Evolutionary conservation across 345 rosid species (phyloP).

Genomic region (Ceriops tagal): DNA sequence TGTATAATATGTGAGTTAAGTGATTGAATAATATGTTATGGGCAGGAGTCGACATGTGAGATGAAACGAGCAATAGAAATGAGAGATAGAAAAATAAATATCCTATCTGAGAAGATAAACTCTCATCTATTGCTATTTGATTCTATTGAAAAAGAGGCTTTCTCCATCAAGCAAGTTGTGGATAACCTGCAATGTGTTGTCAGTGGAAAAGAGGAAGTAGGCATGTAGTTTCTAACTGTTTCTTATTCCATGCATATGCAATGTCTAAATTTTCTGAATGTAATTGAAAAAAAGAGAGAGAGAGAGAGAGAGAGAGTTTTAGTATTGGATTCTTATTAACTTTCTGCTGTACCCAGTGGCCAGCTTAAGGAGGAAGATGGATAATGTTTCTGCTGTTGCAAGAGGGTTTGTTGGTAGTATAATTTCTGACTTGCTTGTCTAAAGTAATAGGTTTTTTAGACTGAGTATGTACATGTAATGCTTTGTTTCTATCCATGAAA

Average conservation of each 20-base stretch:
- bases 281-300: too few relatives aligned
- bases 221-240: conserved; percentile 45
- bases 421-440: conserved; percentile 7
- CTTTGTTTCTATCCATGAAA: background rate
- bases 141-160: conserved; percentile 76
- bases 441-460: conserved; percentile 3
- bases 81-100: conserved; percentile 46
- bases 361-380: conserved; percentile 64
- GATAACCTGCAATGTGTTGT: conserved; percentile 51
- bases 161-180: conserved; percentile 50
- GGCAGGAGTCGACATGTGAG: conserved; percentile 68
- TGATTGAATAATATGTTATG: background rate
- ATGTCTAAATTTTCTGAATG: conserved; percentile 8
- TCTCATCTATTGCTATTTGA: conserved; percentile 68
- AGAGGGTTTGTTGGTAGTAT: conserved; percentile 50
- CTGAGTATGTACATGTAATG: background rate
- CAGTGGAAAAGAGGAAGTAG: conserved; percentile 70
- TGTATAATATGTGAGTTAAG: background rate
- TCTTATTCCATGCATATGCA: conserved; percentile 12
- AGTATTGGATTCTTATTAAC: conserved; percentile 12
- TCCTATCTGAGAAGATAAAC: conserved; percentile 49
- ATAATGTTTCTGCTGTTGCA: conserved; percentile 49
- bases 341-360: conserved; percentile 46
- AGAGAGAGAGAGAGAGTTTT: background rate
- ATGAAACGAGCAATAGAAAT: conserved; percentile 60